Conservation (phyloP, 1,284 basidiomycete genomes). For the Trametes polyzona region DNA sequence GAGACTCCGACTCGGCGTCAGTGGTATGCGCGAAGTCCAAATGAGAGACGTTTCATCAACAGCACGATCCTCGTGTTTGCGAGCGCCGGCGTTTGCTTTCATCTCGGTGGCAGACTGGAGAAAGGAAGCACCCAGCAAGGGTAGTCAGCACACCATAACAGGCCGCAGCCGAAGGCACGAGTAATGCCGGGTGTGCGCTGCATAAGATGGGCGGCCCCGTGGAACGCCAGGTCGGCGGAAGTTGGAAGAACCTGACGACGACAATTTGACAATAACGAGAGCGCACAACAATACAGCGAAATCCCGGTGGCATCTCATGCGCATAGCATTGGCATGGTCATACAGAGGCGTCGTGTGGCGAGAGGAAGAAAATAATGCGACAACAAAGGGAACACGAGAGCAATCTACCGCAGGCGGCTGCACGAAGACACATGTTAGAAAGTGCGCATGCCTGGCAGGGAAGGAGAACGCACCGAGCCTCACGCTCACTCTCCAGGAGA, state of each 20-base stretch:
- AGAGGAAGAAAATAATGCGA: slow-evolving; percentile 23
- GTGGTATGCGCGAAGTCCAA: neutral
- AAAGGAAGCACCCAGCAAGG: neutral
- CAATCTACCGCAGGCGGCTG: slow-evolving; percentile 48
- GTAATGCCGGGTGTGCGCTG: neutral
- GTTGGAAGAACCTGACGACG: neutral
- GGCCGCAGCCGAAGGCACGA: neutral
- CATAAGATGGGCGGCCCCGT: neutral
- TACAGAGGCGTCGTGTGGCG: slow-evolving; percentile 36
- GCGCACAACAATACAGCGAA: neutral
- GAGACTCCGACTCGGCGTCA: neutral
- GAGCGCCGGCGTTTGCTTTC: neutral
- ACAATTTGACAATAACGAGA: neutral
- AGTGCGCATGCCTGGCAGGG: too few species aligned
- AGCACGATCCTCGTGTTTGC: slow-evolving; percentile 1
- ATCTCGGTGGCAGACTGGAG: neutral
- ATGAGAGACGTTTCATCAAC: too few species aligned
- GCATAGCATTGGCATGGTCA: slow-evolving; percentile 37
- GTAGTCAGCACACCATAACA: neutral
- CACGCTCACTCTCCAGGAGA: slow-evolving; percentile 98
- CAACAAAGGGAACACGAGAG: slow-evolving; percentile 17
- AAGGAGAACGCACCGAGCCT: slow-evolving; percentile 85
- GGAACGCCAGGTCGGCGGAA: too few species aligned
- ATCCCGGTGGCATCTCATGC: slow-evolving; percentile 24
- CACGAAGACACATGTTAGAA: neutral